Conservation (phyloP, 208 protist species). For the Wallacemonas collosoma region DNA sequence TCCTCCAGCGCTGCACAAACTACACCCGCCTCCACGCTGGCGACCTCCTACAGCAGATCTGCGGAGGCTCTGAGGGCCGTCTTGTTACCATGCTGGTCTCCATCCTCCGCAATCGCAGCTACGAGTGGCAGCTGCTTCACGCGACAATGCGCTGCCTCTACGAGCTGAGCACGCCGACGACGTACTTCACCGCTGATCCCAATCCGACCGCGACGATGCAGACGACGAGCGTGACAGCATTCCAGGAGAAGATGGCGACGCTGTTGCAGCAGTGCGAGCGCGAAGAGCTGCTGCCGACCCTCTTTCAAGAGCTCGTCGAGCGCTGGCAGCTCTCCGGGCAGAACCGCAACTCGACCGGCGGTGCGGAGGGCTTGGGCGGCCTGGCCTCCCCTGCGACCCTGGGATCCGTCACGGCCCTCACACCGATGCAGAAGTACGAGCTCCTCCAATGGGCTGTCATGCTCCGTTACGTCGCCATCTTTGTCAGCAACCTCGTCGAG, state of each 20-base stretch:
- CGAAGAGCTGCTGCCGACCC: constrained; percentile 34
- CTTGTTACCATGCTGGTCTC: constrained; percentile 54
- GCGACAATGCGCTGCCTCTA: constrained; percentile 81
- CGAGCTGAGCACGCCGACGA: constrained; percentile 76
- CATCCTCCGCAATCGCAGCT: constrained; percentile 45
- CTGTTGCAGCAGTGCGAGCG: constrained; percentile 40
- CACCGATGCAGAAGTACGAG: constrained; percentile 47
- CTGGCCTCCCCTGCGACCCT: constrained; percentile 36
- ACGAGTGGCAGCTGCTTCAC: constrained; percentile 78
- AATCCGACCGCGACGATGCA: constrained; percentile 30
- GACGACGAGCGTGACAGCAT: constrained; percentile 59
- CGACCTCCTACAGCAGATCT: constrained; percentile 77
- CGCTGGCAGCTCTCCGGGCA: constrained; percentile 45
- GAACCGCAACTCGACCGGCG: constrained; percentile 35
- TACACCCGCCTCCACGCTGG: constrained; percentile 69
- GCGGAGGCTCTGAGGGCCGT: constrained; percentile 44
- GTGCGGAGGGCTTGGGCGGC: constrained; percentile 31
- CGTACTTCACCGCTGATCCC: constrained; percentile 65
- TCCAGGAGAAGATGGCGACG: constrained; percentile 64
- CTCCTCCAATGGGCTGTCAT: constrained; percentile 62
- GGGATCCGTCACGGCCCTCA: constrained; percentile 33
- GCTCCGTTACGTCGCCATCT: constrained; percentile 65
- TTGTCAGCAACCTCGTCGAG: constrained; percentile 76
- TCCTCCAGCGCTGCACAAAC: constrained; percentile 81
- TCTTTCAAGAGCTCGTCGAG: constrained; percentile 56